Conservation (phyloP, 306 rosid species). For the Vicia faba region DNA sequence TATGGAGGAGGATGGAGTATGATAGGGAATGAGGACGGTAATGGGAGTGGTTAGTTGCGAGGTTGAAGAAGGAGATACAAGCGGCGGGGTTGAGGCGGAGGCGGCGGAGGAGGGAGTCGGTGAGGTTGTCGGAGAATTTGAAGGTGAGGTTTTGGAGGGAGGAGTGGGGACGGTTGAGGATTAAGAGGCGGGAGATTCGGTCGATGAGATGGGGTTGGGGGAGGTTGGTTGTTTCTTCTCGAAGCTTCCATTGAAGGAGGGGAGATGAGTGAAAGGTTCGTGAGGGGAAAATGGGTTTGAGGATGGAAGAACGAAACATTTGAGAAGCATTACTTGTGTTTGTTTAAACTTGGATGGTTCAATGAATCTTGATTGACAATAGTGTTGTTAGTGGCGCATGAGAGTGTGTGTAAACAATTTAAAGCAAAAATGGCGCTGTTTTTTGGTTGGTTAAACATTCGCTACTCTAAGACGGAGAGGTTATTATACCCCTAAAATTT, state of each 20-base stretch:
- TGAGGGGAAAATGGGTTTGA: neutral
- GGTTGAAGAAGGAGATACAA: conserved; percentile 59
- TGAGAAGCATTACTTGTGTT: neutral
- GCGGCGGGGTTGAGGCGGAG: conserved; percentile 66
- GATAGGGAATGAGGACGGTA: conserved; percentile 64
- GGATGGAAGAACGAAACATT: conserved; percentile 34
- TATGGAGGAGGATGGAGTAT: conserved; percentile 66
- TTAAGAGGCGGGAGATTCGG: conserved; percentile 69
- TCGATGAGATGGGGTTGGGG: conserved; percentile 48
- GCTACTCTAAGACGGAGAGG: too few relatives aligned
- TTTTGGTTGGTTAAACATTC: too few relatives aligned
- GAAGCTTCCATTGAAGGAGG: conserved; percentile 61
- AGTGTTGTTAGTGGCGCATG: too few relatives aligned
- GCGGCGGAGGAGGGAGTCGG: conserved; percentile 67
- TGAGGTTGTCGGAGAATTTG: conserved; percentile 62
- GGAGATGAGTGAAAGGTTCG: conserved; percentile 49
- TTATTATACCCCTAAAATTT: too few relatives aligned
- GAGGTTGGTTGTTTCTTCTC: conserved; percentile 60
- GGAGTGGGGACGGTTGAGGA: conserved; percentile 63
- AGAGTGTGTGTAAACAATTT: too few relatives aligned
- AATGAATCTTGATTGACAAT: too few relatives aligned
- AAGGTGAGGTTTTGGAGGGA: conserved; percentile 55
- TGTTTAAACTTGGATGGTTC: too few relatives aligned
- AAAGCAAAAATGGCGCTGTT: too few relatives aligned
- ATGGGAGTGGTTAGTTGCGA: conserved; percentile 55